Conservation (phyloP, 140 eudicot genomes). For the Cichorium intybus region DNA sequence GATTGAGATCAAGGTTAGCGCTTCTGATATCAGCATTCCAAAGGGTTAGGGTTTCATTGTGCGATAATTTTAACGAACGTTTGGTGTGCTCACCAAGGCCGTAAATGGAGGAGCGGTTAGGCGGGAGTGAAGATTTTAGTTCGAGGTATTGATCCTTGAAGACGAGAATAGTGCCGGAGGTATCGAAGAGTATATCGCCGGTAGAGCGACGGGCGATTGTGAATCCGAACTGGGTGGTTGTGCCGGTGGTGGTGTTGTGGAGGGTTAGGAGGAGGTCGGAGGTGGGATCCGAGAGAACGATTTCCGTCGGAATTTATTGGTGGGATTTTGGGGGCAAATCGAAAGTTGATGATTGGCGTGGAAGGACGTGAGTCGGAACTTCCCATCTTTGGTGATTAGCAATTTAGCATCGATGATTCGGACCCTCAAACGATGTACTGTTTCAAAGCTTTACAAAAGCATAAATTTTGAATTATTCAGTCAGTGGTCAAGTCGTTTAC, state of each 20-base stretch:
- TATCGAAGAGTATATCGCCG: conserved; percentile 62
- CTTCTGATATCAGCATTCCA: conserved; percentile 73
- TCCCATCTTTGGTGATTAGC: conserved; percentile 70
- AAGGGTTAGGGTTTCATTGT: conserved; percentile 67
- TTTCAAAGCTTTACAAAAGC: conserved; percentile 64
- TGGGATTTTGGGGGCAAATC: conserved; percentile 8
- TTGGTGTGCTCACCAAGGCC: conserved; percentile 91
- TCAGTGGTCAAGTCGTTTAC: too few species aligned
- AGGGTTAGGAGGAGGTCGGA: conserved; percentile 75
- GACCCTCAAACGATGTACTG: conserved; percentile 55
- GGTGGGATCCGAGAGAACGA: conserved; percentile 38
- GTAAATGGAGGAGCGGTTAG: conserved; percentile 62
- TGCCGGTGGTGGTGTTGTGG: conserved; percentile 45
- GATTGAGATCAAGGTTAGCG: conserved; percentile 46
- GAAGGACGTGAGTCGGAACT: conserved; percentile 53
- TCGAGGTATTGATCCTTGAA: conserved; percentile 80
- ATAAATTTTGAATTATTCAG: too few species aligned
- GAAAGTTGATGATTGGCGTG: conserved; percentile 39
- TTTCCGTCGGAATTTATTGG: conserved; percentile 16
- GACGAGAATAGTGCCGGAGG: conserved; percentile 51
- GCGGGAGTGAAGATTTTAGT: conserved; percentile 72
- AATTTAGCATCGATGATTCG: conserved; percentile 60
- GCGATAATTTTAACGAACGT: conserved; percentile 48
- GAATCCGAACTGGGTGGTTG: conserved; percentile 66
- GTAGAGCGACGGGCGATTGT: conserved; percentile 61